phyloP scores from a whole-genome alignment of 2,329 filamentous ascomycete species.

The Pestalotiopsis sp. region DNA sequence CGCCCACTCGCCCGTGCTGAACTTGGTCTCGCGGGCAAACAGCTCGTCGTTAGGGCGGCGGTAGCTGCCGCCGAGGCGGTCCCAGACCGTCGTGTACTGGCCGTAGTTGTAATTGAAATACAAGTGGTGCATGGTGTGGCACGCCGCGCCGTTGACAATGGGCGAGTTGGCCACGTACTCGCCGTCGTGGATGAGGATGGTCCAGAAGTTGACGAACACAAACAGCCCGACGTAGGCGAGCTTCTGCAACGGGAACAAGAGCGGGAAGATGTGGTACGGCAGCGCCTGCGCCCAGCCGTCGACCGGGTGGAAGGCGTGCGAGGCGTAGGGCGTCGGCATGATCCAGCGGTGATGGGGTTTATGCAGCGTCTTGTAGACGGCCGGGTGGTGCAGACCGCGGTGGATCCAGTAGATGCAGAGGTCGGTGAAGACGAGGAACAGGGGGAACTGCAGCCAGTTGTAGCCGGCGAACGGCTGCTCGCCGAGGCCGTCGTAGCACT shows the following conservation, averaged over 20 bases:
- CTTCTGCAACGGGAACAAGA: slow-evolving; percentile 92
- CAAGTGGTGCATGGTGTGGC: slow-evolving; percentile 89
- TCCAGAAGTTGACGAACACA: slow-evolving; percentile 95
- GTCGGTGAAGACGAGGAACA: slow-evolving; percentile 79
- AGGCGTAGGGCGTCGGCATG: slow-evolving; percentile 93
- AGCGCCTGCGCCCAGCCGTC: slow-evolving; percentile 88
- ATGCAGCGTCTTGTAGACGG: slow-evolving; percentile 85
- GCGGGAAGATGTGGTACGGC: slow-evolving; percentile 92
- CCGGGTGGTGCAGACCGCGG: slow-evolving; percentile 72
- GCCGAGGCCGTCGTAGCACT: slow-evolving; percentile 80
- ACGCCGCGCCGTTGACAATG: slow-evolving; percentile 92
- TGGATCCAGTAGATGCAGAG: slow-evolving; percentile 81
- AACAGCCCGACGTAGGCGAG: slow-evolving; percentile 85
- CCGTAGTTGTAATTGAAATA: slow-evolving; percentile 93
- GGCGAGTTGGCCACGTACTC: slow-evolving; percentile 91
- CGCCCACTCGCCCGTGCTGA: slow-evolving; percentile 79
- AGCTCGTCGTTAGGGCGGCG: slow-evolving; percentile 83
- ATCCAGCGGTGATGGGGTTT: slow-evolving; percentile 99
- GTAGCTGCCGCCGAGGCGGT: slow-evolving; percentile 85
- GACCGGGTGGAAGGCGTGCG: slow-evolving; percentile 91
- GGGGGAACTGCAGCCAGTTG: slow-evolving; percentile 79
- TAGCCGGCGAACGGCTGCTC: slow-evolving; percentile 80
- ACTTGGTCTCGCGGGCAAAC: slow-evolving; percentile 84
- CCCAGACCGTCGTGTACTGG: slow-evolving; percentile 92
- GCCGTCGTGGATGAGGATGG: slow-evolving; percentile 93